Evolutionary conservation across 163 green algal genomes (phyloP), one percentile per base, ranked within the genome.

Genomic region (Prototheca cutis): DNA sequence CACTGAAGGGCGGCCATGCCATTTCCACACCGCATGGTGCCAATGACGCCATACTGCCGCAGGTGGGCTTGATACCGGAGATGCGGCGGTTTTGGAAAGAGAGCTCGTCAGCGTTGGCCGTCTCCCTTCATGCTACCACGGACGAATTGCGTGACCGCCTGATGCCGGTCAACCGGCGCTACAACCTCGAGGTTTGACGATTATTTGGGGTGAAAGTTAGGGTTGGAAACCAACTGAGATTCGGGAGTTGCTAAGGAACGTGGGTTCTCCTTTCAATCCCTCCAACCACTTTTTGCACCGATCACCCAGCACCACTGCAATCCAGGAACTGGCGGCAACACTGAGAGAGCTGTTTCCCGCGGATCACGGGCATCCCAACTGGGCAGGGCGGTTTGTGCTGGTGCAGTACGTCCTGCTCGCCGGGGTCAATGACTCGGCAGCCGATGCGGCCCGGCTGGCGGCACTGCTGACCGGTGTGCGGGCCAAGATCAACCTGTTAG

Each of bases 61-160:
- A 45, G 36, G 36, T 51, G 39, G 91, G 91, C 3, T 78, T 98
- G 30, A 82, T 97, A 19, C 82, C 83, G 0, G 68, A 93, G 68
- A 84, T 97, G 55, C 69, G 69, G 21, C 33, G 48, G 0, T 90
- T 95, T 48, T 48, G 66, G 28, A 51, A 58, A 2, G 52, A 58
- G 24, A 76, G 57, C 58, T 59, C 65, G 0, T 84, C 71, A 3
- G 77, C 87, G 65, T 68, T 98, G 40, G 91, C 91, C 0, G 76
- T 97, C 15, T 92, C 79, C 2, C 81, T 98, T 48, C 88, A 98
- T 62, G 90, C 89, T 21, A 93, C 90, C 28, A 96, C 86, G 21
- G 88, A 96, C 69, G 78, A 78, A 40, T 63, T 86, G 56, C 77
- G 90, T 0, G 77, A 88, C 76, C 90, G 79, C 74, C 90, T 98